Percentiles rank a stretch among this genome's conserved stretches.
phyloP scores from a whole-genome alignment of 1,139 yeast genomes.

The Magnusiomyces suaveolens region DNA sequence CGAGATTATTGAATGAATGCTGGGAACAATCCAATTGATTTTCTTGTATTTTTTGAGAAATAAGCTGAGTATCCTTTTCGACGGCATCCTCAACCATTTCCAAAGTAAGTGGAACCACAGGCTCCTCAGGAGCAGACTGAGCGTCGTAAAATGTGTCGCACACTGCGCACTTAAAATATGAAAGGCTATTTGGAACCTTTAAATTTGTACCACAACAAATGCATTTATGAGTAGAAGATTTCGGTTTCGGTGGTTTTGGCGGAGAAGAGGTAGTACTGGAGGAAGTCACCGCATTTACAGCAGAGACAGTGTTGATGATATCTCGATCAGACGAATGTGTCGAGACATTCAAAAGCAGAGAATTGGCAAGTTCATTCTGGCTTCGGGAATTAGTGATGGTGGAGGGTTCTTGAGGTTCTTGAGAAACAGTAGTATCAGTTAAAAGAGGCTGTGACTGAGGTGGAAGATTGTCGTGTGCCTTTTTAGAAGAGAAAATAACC shows the following conservation, averaged over 20 bases:
- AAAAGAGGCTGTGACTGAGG: background rate
- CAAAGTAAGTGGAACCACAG: constrained; percentile 7
- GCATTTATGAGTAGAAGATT: constrained; percentile 23
- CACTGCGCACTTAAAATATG: constrained; percentile 39
- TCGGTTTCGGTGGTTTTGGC: background rate
- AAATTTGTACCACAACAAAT: constrained; percentile 56
- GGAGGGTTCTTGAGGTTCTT: background rate
- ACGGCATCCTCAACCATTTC: constrained; percentile 7
- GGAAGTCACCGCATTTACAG: constrained; percentile 10
- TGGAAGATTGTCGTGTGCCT: background rate
- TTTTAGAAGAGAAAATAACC: background rate
- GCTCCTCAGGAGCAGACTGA: background rate
- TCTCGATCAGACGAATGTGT: constrained; percentile 16
- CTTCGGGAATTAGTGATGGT: background rate
- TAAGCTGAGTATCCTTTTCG: background rate
- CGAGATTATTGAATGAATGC: constrained; percentile 10
- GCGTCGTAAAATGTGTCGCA: constrained; percentile 28
- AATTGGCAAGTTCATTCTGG: constrained; percentile 1
- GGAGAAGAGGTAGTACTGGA: background rate
- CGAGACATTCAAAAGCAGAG: constrained; percentile 8
- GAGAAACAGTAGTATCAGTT: background rate
- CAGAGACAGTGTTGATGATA: constrained; percentile 15
- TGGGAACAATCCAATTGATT: background rate
- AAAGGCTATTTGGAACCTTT: constrained; percentile 39
- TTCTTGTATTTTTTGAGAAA: background rate